These are phyloP conservation scores for Solanum medicagineum DNA, from an alignment of 257 asterid species.

Conservation along the genomic window DNA sequence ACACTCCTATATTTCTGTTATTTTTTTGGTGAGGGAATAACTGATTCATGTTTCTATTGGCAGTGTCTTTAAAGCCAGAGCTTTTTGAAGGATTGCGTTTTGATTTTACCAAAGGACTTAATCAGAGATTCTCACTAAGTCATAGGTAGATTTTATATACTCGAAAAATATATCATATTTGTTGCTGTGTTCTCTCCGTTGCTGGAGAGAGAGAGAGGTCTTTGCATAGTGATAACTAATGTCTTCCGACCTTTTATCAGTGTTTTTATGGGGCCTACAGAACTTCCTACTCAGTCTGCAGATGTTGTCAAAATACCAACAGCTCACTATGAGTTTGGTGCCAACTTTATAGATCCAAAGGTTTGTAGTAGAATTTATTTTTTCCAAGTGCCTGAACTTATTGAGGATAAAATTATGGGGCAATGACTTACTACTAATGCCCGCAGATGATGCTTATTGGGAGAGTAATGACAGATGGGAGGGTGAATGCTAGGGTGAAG, in stretches of 20 bases:
- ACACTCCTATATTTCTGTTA: neutral
- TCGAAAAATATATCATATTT: neutral
- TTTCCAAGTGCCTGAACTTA: neutral
- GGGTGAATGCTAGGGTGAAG: constrained; percentile 86
- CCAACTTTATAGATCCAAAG: constrained; percentile 84
- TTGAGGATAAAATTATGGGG: neutral
- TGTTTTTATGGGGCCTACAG: constrained; percentile 94
- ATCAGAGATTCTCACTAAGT: constrained; percentile 81
- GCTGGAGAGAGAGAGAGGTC: neutral
- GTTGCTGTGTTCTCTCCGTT: neutral
- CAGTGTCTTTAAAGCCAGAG: constrained; percentile 99
- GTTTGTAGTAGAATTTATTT: constrained; percentile 11
- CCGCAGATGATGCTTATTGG: constrained; percentile 89
- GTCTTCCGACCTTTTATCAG: constrained; percentile 26
- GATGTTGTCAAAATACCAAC: constrained; percentile 81
- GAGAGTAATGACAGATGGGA: constrained; percentile 83
- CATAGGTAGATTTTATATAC: constrained; percentile 54
- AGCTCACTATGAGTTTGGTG: constrained; percentile 93
- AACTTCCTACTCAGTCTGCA: constrained; percentile 83
- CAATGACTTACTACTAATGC: neutral
- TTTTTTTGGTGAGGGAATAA: neutral
- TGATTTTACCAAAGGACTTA: constrained; percentile 89
- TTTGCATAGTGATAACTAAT: neutral
- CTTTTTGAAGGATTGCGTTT: constrained; percentile 96
- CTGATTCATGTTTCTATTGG: constrained; percentile 7